A percentile compares a stretch with the other conserved stretches of the same genome.
Conservation (phyloP, 2,329 filamentous ascomycete species). For the Microdochium trichocladiopsis region DNA sequence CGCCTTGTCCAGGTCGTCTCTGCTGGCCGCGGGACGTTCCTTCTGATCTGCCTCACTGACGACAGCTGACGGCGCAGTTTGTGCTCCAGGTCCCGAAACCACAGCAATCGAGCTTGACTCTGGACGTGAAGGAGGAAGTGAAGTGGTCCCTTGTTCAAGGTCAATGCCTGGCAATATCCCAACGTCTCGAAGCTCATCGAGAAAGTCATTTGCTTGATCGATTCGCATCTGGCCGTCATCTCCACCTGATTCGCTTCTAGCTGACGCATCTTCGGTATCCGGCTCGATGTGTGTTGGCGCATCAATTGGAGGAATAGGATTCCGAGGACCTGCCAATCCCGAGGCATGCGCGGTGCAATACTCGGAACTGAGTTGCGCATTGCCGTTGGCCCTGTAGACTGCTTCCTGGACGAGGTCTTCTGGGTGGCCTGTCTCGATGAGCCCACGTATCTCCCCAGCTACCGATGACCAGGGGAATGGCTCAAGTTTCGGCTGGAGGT, state of each 20-base stretch:
- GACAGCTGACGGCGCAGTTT: slow-evolving; percentile 12
- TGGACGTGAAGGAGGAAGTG: not conserved
- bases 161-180: not conserved
- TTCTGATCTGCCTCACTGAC: slow-evolving; percentile 10
- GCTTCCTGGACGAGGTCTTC: slow-evolving; percentile 68
- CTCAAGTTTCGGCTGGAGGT: slow-evolving; percentile 35
- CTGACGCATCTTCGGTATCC: slow-evolving; percentile 15
- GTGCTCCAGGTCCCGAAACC: slow-evolving; percentile 14
- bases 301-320: slow-evolving; percentile 61
- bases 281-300: not conserved
- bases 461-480: slow-evolving; percentile 39
- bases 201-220: slow-evolving; percentile 13
- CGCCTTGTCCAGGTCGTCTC: slow-evolving; percentile 74
- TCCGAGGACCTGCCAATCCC: slow-evolving; percentile 51
- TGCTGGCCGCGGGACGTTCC: slow-evolving; percentile 4
- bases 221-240: slow-evolving; percentile 21
- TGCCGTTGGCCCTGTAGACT: slow-evolving; percentile 73
- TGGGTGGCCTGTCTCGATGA: slow-evolving; percentile 21
- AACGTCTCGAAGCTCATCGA: slow-evolving; percentile 11
- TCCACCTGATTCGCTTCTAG: slow-evolving; percentile 11
- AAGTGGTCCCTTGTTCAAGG: slow-evolving; percentile 9
- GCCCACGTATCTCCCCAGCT: slow-evolving; percentile 20
- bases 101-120: slow-evolving; percentile 3
- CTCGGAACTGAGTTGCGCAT: slow-evolving; percentile 51
- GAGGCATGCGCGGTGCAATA: slow-evolving; percentile 65